Conservation (phyloP, 345 rosid genomes). For the Sonneratia caseolaris region DNA sequence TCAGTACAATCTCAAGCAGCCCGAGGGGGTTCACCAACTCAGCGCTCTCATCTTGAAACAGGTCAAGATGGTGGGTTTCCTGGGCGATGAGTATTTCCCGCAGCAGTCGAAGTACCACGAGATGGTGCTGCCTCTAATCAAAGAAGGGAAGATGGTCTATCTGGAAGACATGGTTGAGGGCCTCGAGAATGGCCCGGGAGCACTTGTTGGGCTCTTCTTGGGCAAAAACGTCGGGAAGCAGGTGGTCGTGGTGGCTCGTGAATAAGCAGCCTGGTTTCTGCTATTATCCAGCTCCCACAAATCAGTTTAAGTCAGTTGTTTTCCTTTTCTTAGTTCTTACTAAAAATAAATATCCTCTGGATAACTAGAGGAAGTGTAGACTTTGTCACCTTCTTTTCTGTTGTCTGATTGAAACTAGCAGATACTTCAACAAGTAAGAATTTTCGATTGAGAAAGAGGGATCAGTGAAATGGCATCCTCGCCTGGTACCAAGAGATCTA, state of each 20-base stretch:
- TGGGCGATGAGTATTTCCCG: slow-evolving; percentile 11
- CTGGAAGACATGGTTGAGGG: slow-evolving; percentile 25
- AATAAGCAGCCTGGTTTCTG: neutral
- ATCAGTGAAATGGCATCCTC: too few relatives aligned
- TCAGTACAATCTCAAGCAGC: slow-evolving; percentile 19
- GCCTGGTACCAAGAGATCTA: too few relatives aligned
- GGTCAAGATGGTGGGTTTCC: slow-evolving; percentile 23
- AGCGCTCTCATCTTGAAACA: slow-evolving; percentile 10
- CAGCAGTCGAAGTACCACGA: slow-evolving; percentile 17
- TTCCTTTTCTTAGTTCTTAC: too few relatives aligned
- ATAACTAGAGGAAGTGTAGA: too few relatives aligned
- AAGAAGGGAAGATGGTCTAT: slow-evolving; percentile 16
- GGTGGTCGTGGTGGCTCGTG: slow-evolving; percentile 9
- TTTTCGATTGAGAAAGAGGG: too few relatives aligned
- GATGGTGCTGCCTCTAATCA: slow-evolving; percentile 17
- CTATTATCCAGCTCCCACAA: too few relatives aligned
- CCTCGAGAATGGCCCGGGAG: slow-evolving; percentile 9
- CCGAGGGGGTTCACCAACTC: slow-evolving; percentile 22
- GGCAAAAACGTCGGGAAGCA: slow-evolving; percentile 21
- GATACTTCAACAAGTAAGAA: too few relatives aligned
- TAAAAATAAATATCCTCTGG: too few relatives aligned
- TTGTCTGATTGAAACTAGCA: too few relatives aligned
- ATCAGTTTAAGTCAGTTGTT: too few relatives aligned
- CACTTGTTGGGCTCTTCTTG: slow-evolving; percentile 17
- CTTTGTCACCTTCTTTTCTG: too few relatives aligned